Evolutionary conservation across 164 flowering plant genomes (phyloP).

Genomic region (Chimonanthus praecox): DNA sequence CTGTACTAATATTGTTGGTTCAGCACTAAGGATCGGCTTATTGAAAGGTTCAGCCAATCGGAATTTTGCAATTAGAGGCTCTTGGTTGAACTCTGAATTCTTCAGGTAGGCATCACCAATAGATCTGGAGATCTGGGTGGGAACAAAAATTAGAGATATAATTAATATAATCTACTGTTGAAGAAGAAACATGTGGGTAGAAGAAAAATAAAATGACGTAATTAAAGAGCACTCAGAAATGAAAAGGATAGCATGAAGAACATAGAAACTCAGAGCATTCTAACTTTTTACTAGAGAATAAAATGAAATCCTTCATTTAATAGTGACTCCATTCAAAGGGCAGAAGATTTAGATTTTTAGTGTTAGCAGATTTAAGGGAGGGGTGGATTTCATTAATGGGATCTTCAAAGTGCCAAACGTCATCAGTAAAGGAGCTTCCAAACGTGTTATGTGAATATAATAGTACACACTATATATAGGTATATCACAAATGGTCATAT

Average conservation of each 20-base stretch:
- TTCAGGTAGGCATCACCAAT: conserved; percentile 93
- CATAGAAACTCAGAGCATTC: no score
- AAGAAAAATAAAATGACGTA: no score
- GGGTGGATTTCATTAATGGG: no score
- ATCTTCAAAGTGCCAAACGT: no score
- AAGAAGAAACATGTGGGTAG: not conserved
- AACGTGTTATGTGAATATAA: no score
- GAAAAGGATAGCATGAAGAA: not conserved
- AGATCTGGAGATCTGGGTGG: conserved; percentile 76
- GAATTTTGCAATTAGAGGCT: conserved; percentile 68
- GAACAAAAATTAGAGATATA: not conserved
- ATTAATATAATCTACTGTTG: not conserved
- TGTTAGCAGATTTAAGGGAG: no score
- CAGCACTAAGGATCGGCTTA: conserved; percentile 72
- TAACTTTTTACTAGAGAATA: no score
- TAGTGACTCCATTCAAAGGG: no score
- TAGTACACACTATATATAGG: no score
- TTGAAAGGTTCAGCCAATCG: conserved; percentile 58
- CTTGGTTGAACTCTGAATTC: conserved; percentile 67
- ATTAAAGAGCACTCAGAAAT: not conserved
- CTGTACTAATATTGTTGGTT: conserved; percentile 62
- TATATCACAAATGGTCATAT: no score
- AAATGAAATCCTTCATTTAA: not conserved
- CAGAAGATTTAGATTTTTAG: no score
- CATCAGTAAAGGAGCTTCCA: no score